Percentiles rank a stretch among this genome's conserved stretches.
Evolutionary conservation across 768 basidiomycete genomes (phyloP).

Genomic region (Pleurotus tuber-regium): DNA sequence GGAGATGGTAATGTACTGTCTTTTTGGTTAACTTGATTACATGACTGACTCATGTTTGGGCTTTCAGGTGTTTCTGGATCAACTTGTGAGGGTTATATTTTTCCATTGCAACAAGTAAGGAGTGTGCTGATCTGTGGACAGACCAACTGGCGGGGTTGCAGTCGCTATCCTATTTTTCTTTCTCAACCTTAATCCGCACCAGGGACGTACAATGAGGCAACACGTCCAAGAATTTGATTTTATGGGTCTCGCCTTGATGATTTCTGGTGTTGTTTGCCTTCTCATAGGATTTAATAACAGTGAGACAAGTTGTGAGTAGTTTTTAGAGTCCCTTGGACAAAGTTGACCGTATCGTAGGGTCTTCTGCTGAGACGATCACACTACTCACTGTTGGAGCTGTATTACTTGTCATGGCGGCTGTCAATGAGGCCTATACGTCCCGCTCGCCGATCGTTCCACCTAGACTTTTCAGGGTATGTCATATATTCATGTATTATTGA

Average conservation of each 20-base stretch:
- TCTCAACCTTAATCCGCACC: constrained; percentile 77
- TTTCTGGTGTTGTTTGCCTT: constrained; percentile 63
- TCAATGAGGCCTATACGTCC: constrained; percentile 62
- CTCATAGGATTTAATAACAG: constrained; percentile 74
- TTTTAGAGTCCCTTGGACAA: not conserved
- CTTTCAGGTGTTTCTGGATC: constrained; percentile 68
- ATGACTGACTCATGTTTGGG: constrained; percentile 9
- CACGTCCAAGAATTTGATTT: constrained; percentile 74
- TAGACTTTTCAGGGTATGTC: constrained; percentile 63
- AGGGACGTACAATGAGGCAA: constrained; percentile 51
- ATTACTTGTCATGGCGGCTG: constrained; percentile 44
- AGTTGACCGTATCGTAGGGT: constrained; percentile 39
- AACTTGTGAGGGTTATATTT: constrained; percentile 62
- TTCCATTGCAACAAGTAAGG: no score
- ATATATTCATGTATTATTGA: no score
- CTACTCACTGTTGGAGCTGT: constrained; percentile 58
- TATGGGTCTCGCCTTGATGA: constrained; percentile 58
- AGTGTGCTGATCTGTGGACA: no score
- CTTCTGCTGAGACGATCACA: constrained; percentile 54
- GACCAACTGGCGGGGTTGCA: constrained; percentile 73
- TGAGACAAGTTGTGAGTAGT: constrained; percentile 57
- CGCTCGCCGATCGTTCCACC: constrained; percentile 74
- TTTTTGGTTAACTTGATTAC: not conserved
- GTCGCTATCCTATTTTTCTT: constrained; percentile 64
- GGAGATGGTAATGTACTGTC: constrained; percentile 61